These are phyloP conservation scores for Diplogelasinospora grovesii DNA, from an alignment of 495 filamentous ascomycete genomes.

Conservation along the genomic window DNA sequence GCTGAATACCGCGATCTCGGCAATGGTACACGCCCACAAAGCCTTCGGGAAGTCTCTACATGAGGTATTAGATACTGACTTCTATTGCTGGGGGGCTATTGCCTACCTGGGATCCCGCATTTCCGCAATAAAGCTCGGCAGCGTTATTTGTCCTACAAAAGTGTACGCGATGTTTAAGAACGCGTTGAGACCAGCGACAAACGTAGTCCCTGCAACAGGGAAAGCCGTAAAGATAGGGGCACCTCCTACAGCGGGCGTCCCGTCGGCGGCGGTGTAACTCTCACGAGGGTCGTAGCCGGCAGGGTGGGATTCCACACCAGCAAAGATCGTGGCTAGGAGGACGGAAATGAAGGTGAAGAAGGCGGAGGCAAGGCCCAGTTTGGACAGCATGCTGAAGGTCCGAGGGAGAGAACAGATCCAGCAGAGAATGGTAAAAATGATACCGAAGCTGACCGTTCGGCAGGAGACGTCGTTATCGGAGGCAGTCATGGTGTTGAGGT, in stretches of 20 bases:
- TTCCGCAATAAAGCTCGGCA: constrained; percentile 87
- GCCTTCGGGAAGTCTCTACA: constrained; percentile 77
- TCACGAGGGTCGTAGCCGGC: constrained; percentile 47
- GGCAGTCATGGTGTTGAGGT: constrained; percentile 73
- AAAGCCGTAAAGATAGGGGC: constrained; percentile 56
- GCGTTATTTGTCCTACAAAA: constrained; percentile 87
- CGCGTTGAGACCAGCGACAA: constrained; percentile 70
- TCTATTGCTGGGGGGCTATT: background rate
- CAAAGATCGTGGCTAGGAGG: constrained; percentile 69
- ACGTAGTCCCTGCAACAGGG: constrained; percentile 64
- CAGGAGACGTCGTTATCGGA: constrained; percentile 48
- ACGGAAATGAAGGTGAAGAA: constrained; percentile 84
- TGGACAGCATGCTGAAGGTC: constrained; percentile 71
- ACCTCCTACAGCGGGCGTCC: constrained; percentile 37
- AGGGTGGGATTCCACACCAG: constrained; percentile 64
- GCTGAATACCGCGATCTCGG: constrained; percentile 75
- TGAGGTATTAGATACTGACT: background rate
- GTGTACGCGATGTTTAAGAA: constrained; percentile 90
- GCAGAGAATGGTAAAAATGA: constrained; percentile 62
- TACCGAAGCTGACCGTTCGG: constrained; percentile 63
- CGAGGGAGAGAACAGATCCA: constrained; percentile 72
- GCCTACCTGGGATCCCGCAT: constrained; percentile 63
- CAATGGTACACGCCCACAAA: constrained; percentile 78
- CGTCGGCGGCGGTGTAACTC: constrained; percentile 27
- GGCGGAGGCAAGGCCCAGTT: constrained; percentile 66